A percentile compares a stretch with the other conserved stretches of the same genome.
Evolutionary conservation across 2,329 filamentous ascomycete species (phyloP).

Genomic region (Ophiognomonia clavigignenti-juglandacearum): DNA sequence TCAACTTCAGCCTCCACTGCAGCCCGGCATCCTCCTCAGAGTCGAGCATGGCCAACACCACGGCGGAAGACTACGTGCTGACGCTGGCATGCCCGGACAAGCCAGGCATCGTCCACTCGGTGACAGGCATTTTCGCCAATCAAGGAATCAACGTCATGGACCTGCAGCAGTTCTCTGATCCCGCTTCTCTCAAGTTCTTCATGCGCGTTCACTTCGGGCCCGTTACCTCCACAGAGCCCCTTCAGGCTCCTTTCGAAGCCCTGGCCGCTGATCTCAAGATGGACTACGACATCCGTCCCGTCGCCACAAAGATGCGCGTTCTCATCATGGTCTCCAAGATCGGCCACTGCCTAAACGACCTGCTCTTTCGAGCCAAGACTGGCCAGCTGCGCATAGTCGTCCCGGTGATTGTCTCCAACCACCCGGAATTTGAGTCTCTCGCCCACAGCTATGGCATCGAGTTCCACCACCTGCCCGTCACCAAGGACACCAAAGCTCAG

Average conservation of each 20-base stretch:
- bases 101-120: slow-evolving; percentile 78
- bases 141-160: slow-evolving; percentile 78
- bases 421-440: slow-evolving; percentile 65
- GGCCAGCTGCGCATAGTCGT: slow-evolving; percentile 71
- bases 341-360: slow-evolving; percentile 78
- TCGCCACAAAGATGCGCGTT: slow-evolving; percentile 66
- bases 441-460: slow-evolving; percentile 70
- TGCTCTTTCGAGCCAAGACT: slow-evolving; percentile 73
- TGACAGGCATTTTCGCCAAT: slow-evolving; percentile 70
- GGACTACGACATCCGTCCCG: slow-evolving; percentile 66
- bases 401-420: slow-evolving; percentile 77
- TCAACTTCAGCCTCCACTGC: too few species aligned
- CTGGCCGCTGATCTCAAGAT: slow-evolving; percentile 62
- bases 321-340: slow-evolving; percentile 90
- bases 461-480: slow-evolving; percentile 78
- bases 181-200: slow-evolving; percentile 71
- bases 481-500: slow-evolving; percentile 67
- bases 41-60: slow-evolving; percentile 30
- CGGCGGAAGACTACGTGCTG: slow-evolving; percentile 58
- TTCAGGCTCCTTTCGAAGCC: slow-evolving; percentile 51
- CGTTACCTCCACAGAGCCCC: slow-evolving; percentile 44
- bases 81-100: slow-evolving; percentile 82
- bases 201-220: slow-evolving; percentile 83
- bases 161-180: slow-evolving; percentile 79
- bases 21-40: too few species aligned